Evolutionary conservation across 306 rosid species (phyloP).

Genomic region (Malus orientalis): DNA sequence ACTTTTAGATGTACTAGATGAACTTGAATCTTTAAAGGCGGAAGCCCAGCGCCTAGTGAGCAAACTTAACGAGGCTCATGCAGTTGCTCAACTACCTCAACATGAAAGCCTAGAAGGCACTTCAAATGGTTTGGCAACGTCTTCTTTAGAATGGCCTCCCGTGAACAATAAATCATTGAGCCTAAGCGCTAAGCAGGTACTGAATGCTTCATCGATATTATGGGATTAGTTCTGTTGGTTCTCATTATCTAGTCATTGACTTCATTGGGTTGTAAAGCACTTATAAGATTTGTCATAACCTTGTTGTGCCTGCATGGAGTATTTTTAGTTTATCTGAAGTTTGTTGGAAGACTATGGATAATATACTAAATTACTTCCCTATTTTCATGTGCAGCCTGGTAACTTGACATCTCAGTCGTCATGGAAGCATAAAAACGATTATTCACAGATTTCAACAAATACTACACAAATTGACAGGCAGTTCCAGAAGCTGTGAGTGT

Average conservation of each 20-base stretch:
- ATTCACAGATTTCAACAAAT: slow-evolving; percentile 30
- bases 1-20: slow-evolving; percentile 50
- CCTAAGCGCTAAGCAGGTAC: slow-evolving; percentile 48
- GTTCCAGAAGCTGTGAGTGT: slow-evolving; percentile 73
- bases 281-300: not conserved
- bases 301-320: not conserved
- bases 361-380: not conserved
- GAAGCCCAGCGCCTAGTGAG: slow-evolving; percentile 39
- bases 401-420: slow-evolving; percentile 52
- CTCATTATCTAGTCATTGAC: not conserved
- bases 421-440: slow-evolving; percentile 42
- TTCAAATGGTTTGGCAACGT: slow-evolving; percentile 28
- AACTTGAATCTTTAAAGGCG: slow-evolving; percentile 75
- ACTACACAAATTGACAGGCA: slow-evolving; percentile 52
- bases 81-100: slow-evolving; percentile 28
- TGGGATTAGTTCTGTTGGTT: not conserved
- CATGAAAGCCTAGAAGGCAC: slow-evolving; percentile 28
- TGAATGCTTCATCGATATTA: not conserved
- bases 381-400: slow-evolving; percentile 40
- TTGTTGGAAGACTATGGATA: not conserved
- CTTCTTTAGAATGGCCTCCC: slow-evolving; percentile 48
- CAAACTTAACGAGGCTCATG: slow-evolving; percentile 43
- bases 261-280: not conserved
- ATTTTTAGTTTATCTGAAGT: not conserved
- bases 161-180: slow-evolving; percentile 29